Conservation (phyloP, 441 rosid genomes). For the Adansonia gregorii region DNA sequence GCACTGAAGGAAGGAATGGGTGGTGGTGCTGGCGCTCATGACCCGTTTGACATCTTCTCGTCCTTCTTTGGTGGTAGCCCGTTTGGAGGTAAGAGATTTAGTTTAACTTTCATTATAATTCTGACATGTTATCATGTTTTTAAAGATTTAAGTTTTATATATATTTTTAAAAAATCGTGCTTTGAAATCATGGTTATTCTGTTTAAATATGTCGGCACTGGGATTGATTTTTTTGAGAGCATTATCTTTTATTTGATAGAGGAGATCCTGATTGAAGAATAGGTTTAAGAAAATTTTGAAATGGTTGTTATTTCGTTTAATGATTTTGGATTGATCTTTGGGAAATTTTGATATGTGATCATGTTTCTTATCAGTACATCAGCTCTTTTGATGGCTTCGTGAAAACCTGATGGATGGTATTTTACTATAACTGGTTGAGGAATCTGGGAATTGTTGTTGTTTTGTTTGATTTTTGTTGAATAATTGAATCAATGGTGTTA, state of each 20-base stretch:
- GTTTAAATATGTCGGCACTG: not conserved
- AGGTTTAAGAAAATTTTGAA: not conserved
- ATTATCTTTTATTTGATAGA: no score
- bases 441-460: not conserved
- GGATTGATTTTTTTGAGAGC: no score
- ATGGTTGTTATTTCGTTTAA: not conserved
- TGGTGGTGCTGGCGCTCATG: slow-evolving; percentile 66
- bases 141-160: not conserved
- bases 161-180: not conserved
- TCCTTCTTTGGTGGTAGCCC: slow-evolving; percentile 78
- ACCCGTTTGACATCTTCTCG: slow-evolving; percentile 79
- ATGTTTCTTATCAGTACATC: not conserved
- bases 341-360: not conserved
- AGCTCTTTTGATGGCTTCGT: not conserved
- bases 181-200: not conserved
- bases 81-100: slow-evolving; percentile 60
- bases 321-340: not conserved
- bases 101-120: not conserved
- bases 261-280: not conserved
- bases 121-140: not conserved
- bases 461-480: not conserved
- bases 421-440: not conserved
- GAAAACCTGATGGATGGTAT: not conserved
- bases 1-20: slow-evolving; percentile 93
- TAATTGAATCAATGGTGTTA: not conserved